Evolutionary conservation across 2,329 filamentous ascomycete species (phyloP), one percentile per base, ranked within the genome.

Genomic region (Aspergillus puulaauensis): DNA sequence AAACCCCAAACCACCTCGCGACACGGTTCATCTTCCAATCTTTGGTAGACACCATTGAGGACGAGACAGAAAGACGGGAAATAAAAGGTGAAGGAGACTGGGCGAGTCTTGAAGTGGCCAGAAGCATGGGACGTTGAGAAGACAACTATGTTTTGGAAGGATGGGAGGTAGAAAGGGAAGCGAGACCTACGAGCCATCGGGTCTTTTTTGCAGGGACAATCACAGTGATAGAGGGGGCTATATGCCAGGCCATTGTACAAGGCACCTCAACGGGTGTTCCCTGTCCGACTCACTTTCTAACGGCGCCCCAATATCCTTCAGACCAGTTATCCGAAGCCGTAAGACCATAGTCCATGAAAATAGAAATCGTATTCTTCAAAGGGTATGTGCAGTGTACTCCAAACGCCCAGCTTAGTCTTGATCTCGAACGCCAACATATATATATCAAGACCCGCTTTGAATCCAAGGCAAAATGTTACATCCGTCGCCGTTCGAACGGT

Each of bases 361-460:
- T n/a, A 51, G 19, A 54, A 14, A 37, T 17, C 47, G 21, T 19
- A 37, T 35, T 47, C 49, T 53, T 17, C 37, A 47, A 49, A 61
- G 43, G 56, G 54, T 61, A 61, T 61, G 56, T 53, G 57, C 40
- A 57, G 27, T 35, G 19, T 43, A 27, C 33, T 37, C 58, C 54
- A 37, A 63, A 62, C 61, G 54, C 63, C 63, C 23, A 39, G 24
- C 33, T 37, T 35, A 39, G 21, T 37, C 33, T 19, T 24, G 21
- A 54, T 44, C 37, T 45, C 54, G 41, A 58, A 60, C 46, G 56
- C 55, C 54, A 46, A 33, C 9, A 27, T 41, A 49, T 41, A 45
- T 53, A 52, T 47, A 11, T 54, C 50, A 39, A 39, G 8, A 23
- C 19, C 31, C 19, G 24, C n/a, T 14, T 14, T 14, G 37, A 52